These are phyloP conservation scores for Chaetomiaceae sp. DNA, from an alignment of 2,329 filamentous ascomycete species.

Conservation along the genomic window DNA sequence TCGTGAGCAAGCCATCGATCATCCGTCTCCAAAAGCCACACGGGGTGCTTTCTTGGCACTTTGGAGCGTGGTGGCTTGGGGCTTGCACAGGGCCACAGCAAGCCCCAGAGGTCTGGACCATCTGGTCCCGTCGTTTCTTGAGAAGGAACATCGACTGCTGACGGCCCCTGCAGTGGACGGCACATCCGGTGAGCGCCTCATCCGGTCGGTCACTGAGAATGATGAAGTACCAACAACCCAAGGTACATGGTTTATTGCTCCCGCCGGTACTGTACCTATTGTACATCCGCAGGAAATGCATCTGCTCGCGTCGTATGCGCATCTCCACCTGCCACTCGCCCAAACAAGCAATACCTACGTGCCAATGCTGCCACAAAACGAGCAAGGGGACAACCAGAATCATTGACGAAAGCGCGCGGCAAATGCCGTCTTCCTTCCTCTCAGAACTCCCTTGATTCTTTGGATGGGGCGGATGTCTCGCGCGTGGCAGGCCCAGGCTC, in stretches of 20 bases:
- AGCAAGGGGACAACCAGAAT: not conserved
- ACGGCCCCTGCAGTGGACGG: not conserved
- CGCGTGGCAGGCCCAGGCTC: no score
- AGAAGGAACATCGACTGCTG: no score
- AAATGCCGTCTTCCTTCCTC: slow-evolving; percentile 1
- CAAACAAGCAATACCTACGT: not conserved
- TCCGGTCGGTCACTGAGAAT: not conserved
- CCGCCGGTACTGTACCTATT: no score
- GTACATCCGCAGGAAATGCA: no score
- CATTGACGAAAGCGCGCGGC: not conserved
- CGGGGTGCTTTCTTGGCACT: not conserved
- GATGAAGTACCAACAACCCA: not conserved
- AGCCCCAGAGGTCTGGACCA: not conserved
- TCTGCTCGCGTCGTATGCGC: not conserved
- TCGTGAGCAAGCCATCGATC: not conserved
- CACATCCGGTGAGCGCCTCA: not conserved
- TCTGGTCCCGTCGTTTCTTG: no score
- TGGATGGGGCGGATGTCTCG: no score
- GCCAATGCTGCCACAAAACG: no score
- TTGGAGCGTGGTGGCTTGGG: not conserved
- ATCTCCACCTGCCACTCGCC: not conserved
- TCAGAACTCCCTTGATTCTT: no score
- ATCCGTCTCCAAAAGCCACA: not conserved
- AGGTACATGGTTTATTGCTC: no score
- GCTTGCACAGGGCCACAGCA: not conserved